phyloP scores from a whole-genome alignment of 2,329 filamentous ascomycete species.

The Phaeosphaeriaceae sp. region DNA sequence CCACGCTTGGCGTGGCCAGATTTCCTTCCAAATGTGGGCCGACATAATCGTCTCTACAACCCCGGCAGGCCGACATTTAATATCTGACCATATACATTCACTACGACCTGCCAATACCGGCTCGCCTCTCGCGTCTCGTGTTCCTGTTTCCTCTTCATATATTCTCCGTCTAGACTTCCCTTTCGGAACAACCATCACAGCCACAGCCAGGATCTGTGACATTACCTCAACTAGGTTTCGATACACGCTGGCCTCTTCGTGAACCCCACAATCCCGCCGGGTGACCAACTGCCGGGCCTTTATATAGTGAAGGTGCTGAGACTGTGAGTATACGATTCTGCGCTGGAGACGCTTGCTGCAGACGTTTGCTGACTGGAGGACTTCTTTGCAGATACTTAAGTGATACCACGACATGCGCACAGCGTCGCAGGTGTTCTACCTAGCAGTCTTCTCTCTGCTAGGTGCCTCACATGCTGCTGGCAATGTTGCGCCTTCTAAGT shows the following conservation, averaged over 20 bases:
- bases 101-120: constrained; percentile 21
- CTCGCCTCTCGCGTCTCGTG: constrained; percentile 13
- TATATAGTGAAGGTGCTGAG: constrained; percentile 28
- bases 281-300: constrained; percentile 19
- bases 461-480: constrained; percentile 54
- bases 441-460: constrained; percentile 67
- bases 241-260: constrained; percentile 50
- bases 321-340: constrained; percentile 25
- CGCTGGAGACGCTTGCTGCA: constrained; percentile 28
- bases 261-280: constrained; percentile 32
- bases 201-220: constrained; percentile 30
- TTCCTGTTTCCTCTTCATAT: constrained; percentile 29
- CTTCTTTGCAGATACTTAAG: constrained; percentile 19
- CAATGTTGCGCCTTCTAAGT: constrained; percentile 47
- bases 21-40: constrained; percentile 36
- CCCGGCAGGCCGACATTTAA: no score
- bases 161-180: constrained; percentile 25
- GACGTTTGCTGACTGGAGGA: constrained; percentile 45
- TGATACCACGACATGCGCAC: constrained; percentile 55
- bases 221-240: constrained; percentile 29
- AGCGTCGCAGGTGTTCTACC: constrained; percentile 64
- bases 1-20: constrained; percentile 40
- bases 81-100: constrained; percentile 24
- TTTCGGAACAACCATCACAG: constrained; percentile 24
- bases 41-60: no score